These are phyloP conservation scores for Podospora bellae-mahoneyi DNA, from an alignment of 495 filamentous ascomycete species.

Conservation along the genomic window DNA sequence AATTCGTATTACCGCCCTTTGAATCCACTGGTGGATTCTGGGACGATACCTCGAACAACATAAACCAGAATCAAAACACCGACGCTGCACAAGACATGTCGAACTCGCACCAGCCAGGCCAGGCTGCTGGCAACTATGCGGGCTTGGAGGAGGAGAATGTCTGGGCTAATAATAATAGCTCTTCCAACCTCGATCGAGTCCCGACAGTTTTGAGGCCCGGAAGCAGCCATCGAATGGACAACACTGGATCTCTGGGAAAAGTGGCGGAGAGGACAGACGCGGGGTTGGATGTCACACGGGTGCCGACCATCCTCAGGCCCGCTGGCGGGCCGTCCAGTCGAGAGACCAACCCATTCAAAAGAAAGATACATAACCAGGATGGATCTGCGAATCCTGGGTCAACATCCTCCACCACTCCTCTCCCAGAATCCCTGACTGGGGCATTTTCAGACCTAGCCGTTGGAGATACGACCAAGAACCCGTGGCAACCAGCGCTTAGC, in stretches of 20 bases:
- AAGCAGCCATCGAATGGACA: conserved; percentile 12
- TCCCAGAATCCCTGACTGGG: conserved; percentile 21
- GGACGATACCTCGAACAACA: conserved; percentile 17
- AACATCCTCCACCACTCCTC: conserved; percentile 19
- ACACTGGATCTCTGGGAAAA: neutral
- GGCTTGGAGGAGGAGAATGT: conserved; percentile 24
- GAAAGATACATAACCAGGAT: conserved; percentile 31
- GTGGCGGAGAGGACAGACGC: conserved; percentile 21
- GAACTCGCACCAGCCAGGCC: conserved; percentile 30
- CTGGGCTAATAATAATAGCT: conserved; percentile 20
- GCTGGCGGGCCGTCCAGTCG: conserved; percentile 30
- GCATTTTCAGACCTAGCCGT: conserved; percentile 40
- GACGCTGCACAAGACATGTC: conserved; percentile 20
- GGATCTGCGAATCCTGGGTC: neutral
- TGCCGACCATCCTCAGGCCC: conserved; percentile 37
- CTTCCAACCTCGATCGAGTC: conserved; percentile 20
- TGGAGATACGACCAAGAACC: conserved; percentile 46
- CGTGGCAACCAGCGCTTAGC: conserved; percentile 47
- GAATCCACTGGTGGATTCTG: conserved; percentile 39
- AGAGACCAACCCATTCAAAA: conserved; percentile 56
- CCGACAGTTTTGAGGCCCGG: conserved; percentile 28
- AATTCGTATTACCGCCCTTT: conserved; percentile 17
- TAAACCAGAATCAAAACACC: neutral
- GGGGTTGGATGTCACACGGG: conserved; percentile 18
- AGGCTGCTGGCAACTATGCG: conserved; percentile 18